Evolutionary conservation across 2,329 filamentous ascomycete species (phyloP), one percentile per base, ranked within the genome.

Genomic region (Phaeosphaeriaceae sp.): DNA sequence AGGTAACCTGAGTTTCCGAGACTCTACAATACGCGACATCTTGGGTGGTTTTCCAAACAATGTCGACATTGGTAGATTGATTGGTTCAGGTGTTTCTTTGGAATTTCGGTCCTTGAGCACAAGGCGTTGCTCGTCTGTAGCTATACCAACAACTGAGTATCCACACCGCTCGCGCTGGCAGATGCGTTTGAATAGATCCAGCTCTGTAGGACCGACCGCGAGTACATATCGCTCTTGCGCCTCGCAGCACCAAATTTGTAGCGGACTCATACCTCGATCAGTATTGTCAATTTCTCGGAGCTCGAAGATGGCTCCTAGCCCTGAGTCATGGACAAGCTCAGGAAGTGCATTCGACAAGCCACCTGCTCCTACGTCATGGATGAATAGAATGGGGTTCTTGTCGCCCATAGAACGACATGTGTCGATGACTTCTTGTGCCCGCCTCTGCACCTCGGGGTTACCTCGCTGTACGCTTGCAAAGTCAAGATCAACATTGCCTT

Each of bases 201-300:
- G 83, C 44, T 86, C 82, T 16, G 94, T 87, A 42, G 85, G 84
- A 52, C 92, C 91, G 54, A 99, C 86, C 7, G 95, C 87, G 64
- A 99, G 79, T 6, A 99, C 94, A 66, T 99, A 99, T 71, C 94
- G 84, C 75, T 99, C 94, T 71, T 99, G 94, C 0, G 94, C 91
- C 73, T 97, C 93, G 64, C 93, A 96, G 74, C 94, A 97, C 92
- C 93, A 97, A 38, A 99, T 96, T 71, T 97, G 90, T 49, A 99
- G 83, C 16, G 94, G 94, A 66, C 90, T 96, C 89, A 99, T 93
- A 68, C 90, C 88, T 57, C 82, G 85, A 74, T 97, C 94, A 2
- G 90, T 89, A 70, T 85, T 96, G 70, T 97, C 92, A 30, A 99
- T 83, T 67, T 97, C 90, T 56, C 94, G 87, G n/a, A 99, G 82